Base-by-base conservation (phyloP, 768 basidiomycete species). In the Strobilomyces echinocephalus region DNA sequence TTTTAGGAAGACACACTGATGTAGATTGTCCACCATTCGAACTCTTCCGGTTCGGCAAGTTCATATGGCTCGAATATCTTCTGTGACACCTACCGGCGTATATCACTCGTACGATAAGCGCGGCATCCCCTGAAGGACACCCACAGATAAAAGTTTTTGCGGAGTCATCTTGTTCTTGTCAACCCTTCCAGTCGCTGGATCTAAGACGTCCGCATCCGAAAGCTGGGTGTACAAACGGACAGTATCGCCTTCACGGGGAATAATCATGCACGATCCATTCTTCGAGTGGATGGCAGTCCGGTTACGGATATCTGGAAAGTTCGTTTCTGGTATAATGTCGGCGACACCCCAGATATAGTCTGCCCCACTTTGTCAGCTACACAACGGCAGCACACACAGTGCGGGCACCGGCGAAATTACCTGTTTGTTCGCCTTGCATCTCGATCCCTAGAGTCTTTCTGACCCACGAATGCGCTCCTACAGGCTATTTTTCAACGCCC, bases 321-420 rank as follows among this genome's bases (percentile, higher is more conserved):
- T 73, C 1, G 87, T 88, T n/a, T 83, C 77, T 0, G 84, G 84
- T 24, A 80, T 61, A 46, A 81, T 73, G 67, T 91, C 91, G 18
- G 91, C 69, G 4, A 92, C 90, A 3, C 91, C 91, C 91, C 91
- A 93, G 18, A 91, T 76, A 53, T 79, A 85, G 49, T 91, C 84
- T 70, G 74, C 77, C 43, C 16, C n/a, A 14, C 30, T 51, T 28
- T 5, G 39, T 57, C 11, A 54, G 39, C 11, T 16, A 31, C 28
- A 8, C 31, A 21, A 38, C 11, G 3, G 8, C 54, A 50, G 31
- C 5, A 30, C 10, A 5, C 16, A 45, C 11, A 47, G 33, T n/a
- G 6, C 35, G 16, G 15, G 12, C 11, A 5, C 5, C 18, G 8
- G 16, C 14, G 6, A 10, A 4, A 35, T 60, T 50, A 70, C 78